Evolutionary conservation across 1,284 basidiomycete species (phyloP), one percentile per base, ranked within the genome.

Genomic region (Naganishia cerealis): DNA sequence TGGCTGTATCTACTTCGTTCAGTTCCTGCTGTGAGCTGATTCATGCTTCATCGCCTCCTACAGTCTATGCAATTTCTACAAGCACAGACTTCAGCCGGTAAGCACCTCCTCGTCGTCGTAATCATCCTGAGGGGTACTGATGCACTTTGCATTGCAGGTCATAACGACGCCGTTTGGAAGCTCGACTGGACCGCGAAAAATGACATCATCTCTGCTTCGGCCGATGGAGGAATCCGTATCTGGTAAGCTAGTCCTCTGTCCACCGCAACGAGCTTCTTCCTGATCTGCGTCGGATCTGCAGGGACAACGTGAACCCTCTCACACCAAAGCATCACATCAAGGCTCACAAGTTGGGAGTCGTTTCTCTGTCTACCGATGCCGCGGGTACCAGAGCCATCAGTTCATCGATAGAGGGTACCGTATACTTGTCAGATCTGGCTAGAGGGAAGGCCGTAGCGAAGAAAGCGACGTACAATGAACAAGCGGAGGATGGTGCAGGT

Each of bases 401-500:
- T 72, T 90, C 91, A 72, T 89, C 88, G 57, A 82, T 94, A 15
- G 91, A 94, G 73, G 92, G 92, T 0, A 84, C 88, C 29, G 91
- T 90, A 0, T 84, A 81, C 57, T 79, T 93, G 16, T 87, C 87
- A 84, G 87, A 92, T 75, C 75, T 91, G 53, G 80, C 83, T 43
- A 85, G 80, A 15, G 88, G 87, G 2, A 81, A 84, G 40, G 76
- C 88, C 2, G 77, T 86, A 1, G 88, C 85, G 1, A 85, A 83
- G 65, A 85, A 87, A 68, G 90, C 92, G 77, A 92, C 90, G 72
- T 92, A 86, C 74, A 83, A 83, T 56, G 84, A 82, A 15, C 79
- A 79, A 15, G 81, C 80, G 26, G 83, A 84, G 46, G 83, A 84
- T 18, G 90, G 90, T 76, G 86, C 86, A 71, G 87, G 90, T 91